Percentiles rank a stretch among this genome's conserved stretches.
phyloP scores from a whole-genome alignment of 1,284 basidiomycete species.

The Pseudozyma flocculosa region DNA sequence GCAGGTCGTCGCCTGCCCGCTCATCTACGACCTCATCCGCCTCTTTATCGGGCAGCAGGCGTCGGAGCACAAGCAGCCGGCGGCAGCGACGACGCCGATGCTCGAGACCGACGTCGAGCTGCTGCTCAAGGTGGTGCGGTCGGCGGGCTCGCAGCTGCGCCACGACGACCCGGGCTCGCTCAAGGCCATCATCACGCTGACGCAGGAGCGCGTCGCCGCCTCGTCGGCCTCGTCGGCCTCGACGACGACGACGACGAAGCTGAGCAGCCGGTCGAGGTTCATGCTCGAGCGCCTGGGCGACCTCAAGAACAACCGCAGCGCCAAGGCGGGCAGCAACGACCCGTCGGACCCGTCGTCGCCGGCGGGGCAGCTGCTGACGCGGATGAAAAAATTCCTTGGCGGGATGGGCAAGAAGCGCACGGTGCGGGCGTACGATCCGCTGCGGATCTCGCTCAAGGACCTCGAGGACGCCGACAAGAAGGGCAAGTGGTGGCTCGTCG shows the following conservation, averaged over 20 bases:
- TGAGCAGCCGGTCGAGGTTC: conserved; percentile 42
- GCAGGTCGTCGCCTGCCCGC: conserved; percentile 80
- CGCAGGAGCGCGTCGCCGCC: conserved; percentile 29
- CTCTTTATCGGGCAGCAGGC: conserved; percentile 66
- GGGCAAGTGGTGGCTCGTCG: conserved; percentile 99
- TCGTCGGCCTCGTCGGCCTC: conserved; percentile 8
- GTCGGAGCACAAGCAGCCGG: conserved; percentile 16
- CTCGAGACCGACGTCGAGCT: conserved; percentile 67
- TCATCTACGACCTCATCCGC: conserved; percentile 88
- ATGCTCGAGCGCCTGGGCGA: conserved; percentile 54
- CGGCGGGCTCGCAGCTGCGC: conserved; percentile 47
- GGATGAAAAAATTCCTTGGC: conserved; percentile 49
- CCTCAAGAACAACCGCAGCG: conserved; percentile 63
- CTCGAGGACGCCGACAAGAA: conserved; percentile 78
- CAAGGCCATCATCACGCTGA: conserved; percentile 44
- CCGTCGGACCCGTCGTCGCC: conserved; percentile 13
- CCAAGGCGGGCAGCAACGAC: conserved; percentile 15
- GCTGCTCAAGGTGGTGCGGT: conserved; percentile 75
- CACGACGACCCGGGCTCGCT: conserved; percentile 49
- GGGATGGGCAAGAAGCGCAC: conserved; percentile 42
- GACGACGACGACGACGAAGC: not conserved
- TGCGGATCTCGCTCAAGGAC: conserved; percentile 66
- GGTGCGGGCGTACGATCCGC: conserved; percentile 36
- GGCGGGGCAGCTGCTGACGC: conserved; percentile 15
- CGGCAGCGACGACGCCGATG: conserved; percentile 4